Conservation (phyloP, 768 basidiomycete species). For the Suillus weaverae region DNA sequence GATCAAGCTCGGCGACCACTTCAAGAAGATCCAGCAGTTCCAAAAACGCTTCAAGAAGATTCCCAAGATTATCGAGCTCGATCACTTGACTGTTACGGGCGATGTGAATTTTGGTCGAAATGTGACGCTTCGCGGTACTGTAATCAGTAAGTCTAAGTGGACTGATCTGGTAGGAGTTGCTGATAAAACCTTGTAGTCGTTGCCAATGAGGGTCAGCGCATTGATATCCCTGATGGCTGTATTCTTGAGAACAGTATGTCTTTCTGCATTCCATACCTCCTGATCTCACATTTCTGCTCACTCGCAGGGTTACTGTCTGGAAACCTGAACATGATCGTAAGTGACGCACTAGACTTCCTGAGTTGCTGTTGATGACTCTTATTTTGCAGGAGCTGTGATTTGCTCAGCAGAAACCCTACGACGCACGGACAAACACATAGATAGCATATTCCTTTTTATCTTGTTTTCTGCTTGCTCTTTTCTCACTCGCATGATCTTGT, state of each 20-base stretch:
- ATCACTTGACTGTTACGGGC: constrained; percentile 72
- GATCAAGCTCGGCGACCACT: constrained; percentile 75
- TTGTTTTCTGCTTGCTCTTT: not conserved
- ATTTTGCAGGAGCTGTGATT: constrained; percentile 1
- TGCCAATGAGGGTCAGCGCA: constrained; percentile 74
- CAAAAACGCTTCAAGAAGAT: constrained; percentile 78
- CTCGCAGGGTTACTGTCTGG: constrained; percentile 64
- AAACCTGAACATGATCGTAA: constrained; percentile 70
- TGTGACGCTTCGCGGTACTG: constrained; percentile 63
- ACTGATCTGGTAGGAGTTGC: not conserved
- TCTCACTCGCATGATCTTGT: not conserved
- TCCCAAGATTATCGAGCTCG: constrained; percentile 69
- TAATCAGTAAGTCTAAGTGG: constrained; percentile 43
- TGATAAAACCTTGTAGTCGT: constrained; percentile 41
- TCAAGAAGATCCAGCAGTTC: constrained; percentile 74
- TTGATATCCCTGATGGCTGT: constrained; percentile 75
- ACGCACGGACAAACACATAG: constrained; percentile 1
- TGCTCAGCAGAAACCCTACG: not conserved
- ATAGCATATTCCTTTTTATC: not conserved
- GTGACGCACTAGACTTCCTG: constrained; percentile 16
- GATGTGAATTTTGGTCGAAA: constrained; percentile 69
- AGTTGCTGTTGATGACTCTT: not conserved
- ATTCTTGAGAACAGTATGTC: constrained; percentile 64
- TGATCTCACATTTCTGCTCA: constrained; percentile 12
- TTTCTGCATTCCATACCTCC: constrained; percentile 3